Base-by-base conservation (phyloP, 495 filamentous ascomycete species). In the Penicillium paxilli region DNA sequence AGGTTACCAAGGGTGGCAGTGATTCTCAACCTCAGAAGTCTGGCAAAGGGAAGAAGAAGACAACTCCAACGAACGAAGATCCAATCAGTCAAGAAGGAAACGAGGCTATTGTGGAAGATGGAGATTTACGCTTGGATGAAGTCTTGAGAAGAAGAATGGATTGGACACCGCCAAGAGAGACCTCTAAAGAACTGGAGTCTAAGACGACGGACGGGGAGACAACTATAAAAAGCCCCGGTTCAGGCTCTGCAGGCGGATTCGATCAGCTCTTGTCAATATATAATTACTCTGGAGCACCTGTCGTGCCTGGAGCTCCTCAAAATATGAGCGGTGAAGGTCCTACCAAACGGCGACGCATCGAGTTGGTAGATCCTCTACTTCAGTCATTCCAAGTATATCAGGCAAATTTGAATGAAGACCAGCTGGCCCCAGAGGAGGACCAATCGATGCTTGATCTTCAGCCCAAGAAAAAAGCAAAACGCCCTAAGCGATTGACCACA, bases 401-500 rank as follows among this genome's bases (percentile, higher is more conserved):
- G 9, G 20, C 24, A 8, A 51, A 54, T 19, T 41, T 30, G 17
- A 54, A 45, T n/a, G 55, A 54, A 5, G 57, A 59, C 11, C n/a
- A 21, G 12, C 17, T 51, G 54, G 5, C 54, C 14, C 2, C 52
- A 56, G 30, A 46, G 55, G 20, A 56, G 11, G 55, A 55, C 17
- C 28, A 48, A 6, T 57, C 40, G 30, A 30, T 49, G 9, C 55
- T 47, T 10, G 47, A 42, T 50, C 37, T 49, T 14, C 57, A 51
- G 35, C 3, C 57, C 6, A 60, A 60, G 40, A 77, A 78, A 55
- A 67, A 87, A 77, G 54, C 58, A 60, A 71, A 87, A 79, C 72
- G 73, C 16, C 80, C 78, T 24, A 96, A 88, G 72, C 92, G 90
- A 64, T 70, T 86, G 0, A 86, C 83, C 33, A 98, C 93, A 6